phyloP scores from a whole-genome alignment of 345 rosid species.

The Toxicodendron radicans region DNA sequence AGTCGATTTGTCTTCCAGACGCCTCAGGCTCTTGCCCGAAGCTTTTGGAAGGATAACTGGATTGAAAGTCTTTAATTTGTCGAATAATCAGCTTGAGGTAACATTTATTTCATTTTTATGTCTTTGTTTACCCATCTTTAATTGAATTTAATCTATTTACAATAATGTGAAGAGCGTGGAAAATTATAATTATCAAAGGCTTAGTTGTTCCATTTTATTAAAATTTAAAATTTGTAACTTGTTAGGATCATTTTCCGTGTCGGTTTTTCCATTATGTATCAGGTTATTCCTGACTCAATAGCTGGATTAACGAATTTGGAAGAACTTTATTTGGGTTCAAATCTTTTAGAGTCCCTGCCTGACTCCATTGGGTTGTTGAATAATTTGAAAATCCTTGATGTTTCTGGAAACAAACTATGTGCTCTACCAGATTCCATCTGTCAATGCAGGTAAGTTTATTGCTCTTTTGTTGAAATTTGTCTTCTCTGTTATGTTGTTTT shows the following conservation, averaged over 20 bases:
- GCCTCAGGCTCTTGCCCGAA: conserved; percentile 68
- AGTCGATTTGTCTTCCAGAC: conserved; percentile 67
- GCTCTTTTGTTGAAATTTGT: conserved; percentile 6
- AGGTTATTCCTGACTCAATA: conserved; percentile 88
- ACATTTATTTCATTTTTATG: neutral
- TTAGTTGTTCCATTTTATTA: neutral
- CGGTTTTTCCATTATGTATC: conserved; percentile 7
- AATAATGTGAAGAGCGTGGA: neutral
- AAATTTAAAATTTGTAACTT: neutral
- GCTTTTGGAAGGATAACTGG: conserved; percentile 74
- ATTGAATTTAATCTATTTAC: no score
- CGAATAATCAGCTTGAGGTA: conserved; percentile 75
- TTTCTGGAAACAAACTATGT: conserved; percentile 72
- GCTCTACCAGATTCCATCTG: conserved; percentile 73
- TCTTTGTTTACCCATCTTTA: neutral
- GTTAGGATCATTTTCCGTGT: neutral
- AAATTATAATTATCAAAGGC: neutral
- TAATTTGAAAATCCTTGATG: conserved; percentile 66
- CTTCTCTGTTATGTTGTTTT: neutral
- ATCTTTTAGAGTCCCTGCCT: conserved; percentile 68
- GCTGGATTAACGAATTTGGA: conserved; percentile 77
- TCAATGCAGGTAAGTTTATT: conserved; percentile 61
- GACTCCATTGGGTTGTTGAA: conserved; percentile 78
- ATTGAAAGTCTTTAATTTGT: conserved; percentile 59
- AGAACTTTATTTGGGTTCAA: conserved; percentile 75